Evolutionary conservation across 1,284 basidiomycete genomes (phyloP).

Genomic region (Leccinum subatratum): DNA sequence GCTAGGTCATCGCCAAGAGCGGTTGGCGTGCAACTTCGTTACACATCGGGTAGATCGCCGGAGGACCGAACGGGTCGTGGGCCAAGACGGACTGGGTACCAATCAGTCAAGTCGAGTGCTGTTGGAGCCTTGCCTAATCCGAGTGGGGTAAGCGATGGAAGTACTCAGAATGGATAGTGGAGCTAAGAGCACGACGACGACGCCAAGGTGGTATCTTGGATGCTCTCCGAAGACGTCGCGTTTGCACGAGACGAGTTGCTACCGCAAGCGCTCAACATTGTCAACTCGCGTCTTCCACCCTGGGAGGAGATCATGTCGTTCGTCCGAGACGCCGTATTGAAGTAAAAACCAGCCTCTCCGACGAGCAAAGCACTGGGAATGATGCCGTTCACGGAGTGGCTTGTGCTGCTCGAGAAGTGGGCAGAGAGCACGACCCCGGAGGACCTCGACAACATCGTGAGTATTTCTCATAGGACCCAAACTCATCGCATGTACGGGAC

Average conservation of each 20-base stretch:
- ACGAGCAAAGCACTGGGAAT: conserved; percentile 8
- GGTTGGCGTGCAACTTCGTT: conserved; percentile 26
- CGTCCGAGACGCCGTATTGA: conserved; percentile 14
- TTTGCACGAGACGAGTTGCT: conserved; percentile 12
- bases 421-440: conserved; percentile 9
- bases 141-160: conserved; percentile 5
- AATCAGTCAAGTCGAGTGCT: conserved; percentile 27
- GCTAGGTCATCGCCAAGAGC: conserved; percentile 25
- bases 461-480: background rate
- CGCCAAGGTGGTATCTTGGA: conserved; percentile 24
- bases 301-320: conserved; percentile 20
- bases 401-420: conserved; percentile 16
- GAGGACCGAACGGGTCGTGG: conserved; percentile 31
- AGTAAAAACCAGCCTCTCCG: background rate
- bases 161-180: background rate
- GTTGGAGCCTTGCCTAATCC: conserved; percentile 18
- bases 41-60: conserved; percentile 33
- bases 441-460: conserved; percentile 17
- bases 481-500: background rate
- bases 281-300: conserved; percentile 17
- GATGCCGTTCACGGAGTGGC: conserved; percentile 20
- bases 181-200: conserved; percentile 3
- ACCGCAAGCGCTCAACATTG: conserved; percentile 20
- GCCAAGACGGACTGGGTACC: conserved; percentile 34
- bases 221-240: conserved; percentile 20